phyloP scores from a whole-genome alignment of 139 green algal species.

The Picochlorum sp. region DNA sequence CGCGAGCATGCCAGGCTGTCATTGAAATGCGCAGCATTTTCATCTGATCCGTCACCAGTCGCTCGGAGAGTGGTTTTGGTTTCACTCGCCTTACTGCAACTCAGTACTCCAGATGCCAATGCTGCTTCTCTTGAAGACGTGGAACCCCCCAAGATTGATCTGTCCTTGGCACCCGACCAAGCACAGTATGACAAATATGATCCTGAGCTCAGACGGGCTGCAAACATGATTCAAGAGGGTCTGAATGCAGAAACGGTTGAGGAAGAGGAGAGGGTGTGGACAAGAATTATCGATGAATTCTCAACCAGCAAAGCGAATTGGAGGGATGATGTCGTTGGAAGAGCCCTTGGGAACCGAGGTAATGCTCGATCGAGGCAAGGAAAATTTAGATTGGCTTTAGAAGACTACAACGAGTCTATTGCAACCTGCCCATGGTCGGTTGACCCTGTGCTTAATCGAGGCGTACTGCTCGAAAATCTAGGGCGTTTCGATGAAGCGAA shows the following conservation, averaged over 20 bases:
- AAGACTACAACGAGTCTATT: slow-evolving; percentile 71
- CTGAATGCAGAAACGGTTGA: slow-evolving; percentile 54
- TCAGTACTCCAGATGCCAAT: too few relatives aligned
- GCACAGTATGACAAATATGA: slow-evolving; percentile 62
- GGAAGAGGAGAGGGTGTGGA: slow-evolving; percentile 68
- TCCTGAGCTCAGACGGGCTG: slow-evolving; percentile 49
- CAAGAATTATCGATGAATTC: slow-evolving; percentile 35
- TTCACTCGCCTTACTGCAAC: too few relatives aligned
- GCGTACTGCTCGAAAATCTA: slow-evolving; percentile 62
- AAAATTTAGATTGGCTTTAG: slow-evolving; percentile 48
- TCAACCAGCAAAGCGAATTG: slow-evolving; percentile 44
- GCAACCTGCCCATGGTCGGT: slow-evolving; percentile 70
- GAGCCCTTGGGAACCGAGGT: slow-evolving; percentile 69
- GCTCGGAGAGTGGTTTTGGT: too few relatives aligned
- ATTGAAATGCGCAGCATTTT: too few relatives aligned
- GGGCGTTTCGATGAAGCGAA: slow-evolving; percentile 62
- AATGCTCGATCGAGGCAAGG: slow-evolving; percentile 78
- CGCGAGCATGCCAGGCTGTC: too few relatives aligned
- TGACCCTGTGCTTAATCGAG: slow-evolving; percentile 81
- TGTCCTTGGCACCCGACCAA: slow-evolving; percentile 9
- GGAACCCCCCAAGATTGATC: not conserved
- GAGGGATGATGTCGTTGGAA: slow-evolving; percentile 73
- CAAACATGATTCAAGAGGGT: slow-evolving; percentile 56
- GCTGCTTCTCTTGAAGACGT: too few relatives aligned
- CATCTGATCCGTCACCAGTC: too few relatives aligned